Conservation (phyloP, 345 rosid species). For the Fremontodendron californicum region DNA sequence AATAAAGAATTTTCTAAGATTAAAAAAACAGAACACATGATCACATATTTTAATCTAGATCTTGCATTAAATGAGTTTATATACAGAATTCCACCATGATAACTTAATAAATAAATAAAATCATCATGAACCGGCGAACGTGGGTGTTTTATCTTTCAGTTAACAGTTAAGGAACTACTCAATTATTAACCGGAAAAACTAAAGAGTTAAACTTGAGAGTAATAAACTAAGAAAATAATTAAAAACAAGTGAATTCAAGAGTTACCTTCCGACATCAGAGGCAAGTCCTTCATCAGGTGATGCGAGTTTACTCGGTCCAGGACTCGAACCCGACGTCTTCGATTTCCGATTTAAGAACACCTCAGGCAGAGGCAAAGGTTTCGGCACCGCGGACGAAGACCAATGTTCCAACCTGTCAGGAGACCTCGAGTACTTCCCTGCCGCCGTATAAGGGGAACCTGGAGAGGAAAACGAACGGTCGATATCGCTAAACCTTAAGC, state of each 20-base stretch:
- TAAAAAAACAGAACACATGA: not conserved
- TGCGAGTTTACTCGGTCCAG: constrained; percentile 8
- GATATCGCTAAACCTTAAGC: constrained; percentile 13
- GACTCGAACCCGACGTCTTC: constrained; percentile 19
- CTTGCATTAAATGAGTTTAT: not conserved
- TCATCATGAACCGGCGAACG: not conserved
- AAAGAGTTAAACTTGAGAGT: not conserved
- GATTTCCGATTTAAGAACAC: constrained; percentile 10
- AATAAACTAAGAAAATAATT: not conserved
- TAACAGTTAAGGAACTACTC: not conserved
- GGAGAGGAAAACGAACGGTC: constrained; percentile 25
- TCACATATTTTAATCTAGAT: not conserved
- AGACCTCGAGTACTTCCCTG: constrained; percentile 21
- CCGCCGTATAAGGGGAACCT: constrained; percentile 30
- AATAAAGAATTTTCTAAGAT: not conserved
- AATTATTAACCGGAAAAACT: not conserved
- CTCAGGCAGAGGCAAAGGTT: constrained; percentile 60
- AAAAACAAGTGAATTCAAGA: not conserved
- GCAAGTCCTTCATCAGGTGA: constrained; percentile 23
- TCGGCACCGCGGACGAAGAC: constrained; percentile 42
- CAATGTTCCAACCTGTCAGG: constrained; percentile 24
- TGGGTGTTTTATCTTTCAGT: not conserved
- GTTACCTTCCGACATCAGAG: constrained; percentile 23
- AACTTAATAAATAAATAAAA: not conserved
- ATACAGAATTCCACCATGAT: not conserved